A percentile compares a stretch with the other conserved stretches of the same genome.
Conservation (phyloP, 805 yeast species). For the Ogataea methylovora region DNA sequence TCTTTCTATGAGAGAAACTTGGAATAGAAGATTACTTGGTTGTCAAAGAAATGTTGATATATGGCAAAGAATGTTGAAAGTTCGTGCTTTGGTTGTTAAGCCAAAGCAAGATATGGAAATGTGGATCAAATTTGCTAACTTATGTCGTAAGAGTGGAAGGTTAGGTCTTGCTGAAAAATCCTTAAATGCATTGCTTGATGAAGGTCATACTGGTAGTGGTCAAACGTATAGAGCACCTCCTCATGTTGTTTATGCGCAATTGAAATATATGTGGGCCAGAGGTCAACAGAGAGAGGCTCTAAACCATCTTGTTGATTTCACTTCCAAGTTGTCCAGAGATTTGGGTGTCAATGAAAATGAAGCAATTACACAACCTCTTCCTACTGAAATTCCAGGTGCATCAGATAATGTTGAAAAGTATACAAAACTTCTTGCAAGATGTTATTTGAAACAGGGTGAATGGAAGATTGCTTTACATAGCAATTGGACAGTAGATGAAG, state of each 20-base stretch:
- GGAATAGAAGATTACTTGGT: slow-evolving; percentile 89
- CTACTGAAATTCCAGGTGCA: slow-evolving; percentile 63
- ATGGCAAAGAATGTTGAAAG: slow-evolving; percentile 96
- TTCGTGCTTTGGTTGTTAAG: slow-evolving; percentile 83
- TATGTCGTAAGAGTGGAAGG: slow-evolving; percentile 91
- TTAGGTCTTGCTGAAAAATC: slow-evolving; percentile 90
- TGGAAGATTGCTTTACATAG: slow-evolving; percentile 85
- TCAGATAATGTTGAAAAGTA: slow-evolving; percentile 74
- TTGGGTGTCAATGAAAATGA: slow-evolving; percentile 83
- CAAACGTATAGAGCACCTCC: slow-evolving; percentile 77
- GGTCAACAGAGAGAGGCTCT: slow-evolving; percentile 86
- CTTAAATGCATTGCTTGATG: slow-evolving; percentile 69
- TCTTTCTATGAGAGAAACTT: slow-evolving; percentile 74
- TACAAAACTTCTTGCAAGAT: slow-evolving; percentile 81
- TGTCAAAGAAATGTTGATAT: slow-evolving; percentile 96
- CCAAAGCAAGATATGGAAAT: slow-evolving; percentile 96
- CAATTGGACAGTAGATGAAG: slow-evolving; percentile 69
- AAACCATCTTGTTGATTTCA: slow-evolving; percentile 78
- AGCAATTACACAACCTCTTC: slow-evolving; percentile 78
- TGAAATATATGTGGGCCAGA: slow-evolving; percentile 95
- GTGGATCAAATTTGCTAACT: slow-evolving; percentile 97
- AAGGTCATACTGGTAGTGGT: slow-evolving; percentile 31
- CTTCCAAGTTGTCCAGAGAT: slow-evolving; percentile 84
- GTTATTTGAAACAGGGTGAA: slow-evolving; percentile 96
- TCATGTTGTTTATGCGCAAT: slow-evolving; percentile 93